Base-by-base conservation (phyloP, 140 eudicot species). In the Bidens hawaiensis region DNA sequence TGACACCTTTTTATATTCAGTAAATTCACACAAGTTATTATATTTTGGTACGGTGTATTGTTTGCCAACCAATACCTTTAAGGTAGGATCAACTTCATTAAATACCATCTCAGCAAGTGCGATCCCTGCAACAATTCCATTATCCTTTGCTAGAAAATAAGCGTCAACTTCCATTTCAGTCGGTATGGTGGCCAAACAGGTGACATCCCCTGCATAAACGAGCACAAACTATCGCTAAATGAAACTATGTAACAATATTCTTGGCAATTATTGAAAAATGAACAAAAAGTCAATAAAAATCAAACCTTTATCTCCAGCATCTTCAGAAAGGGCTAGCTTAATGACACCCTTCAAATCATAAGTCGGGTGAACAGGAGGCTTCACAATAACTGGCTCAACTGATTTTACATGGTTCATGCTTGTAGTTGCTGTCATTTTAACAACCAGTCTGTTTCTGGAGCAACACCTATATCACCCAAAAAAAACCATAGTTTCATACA, bases 31-130 rank as follows among this genome's bases (percentile, higher is more conserved):
- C 17, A 64, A 24, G 9, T 6, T 18, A 1, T 22, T 38, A 5
- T 16, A 23, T 22, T 64, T 38, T 42, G 9, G 24, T 34, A 26
- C 2, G 33, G 60, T 24, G 41, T 7, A 40, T 23, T 3, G 23
- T 45, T 18, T 14, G 49, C 54, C 8, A 38, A 58, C 54, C 8
- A 38, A 58, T 81, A 91, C 98, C 93, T 84, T 82, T 18, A 91
- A 73, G n/a, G 95, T 82, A 65, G 93, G 82, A 82, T 91, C 98
- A 66, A 91, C 95, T 73, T 84, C 96, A 16, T 62, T 74, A 60
- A 91, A 91, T 38, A 87, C 75, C 96, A 87, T 87, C 60, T 91
- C 98, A 5, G 95, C 96, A 71, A 91, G 96, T 58, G 95, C 82
- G 70, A 85, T 84, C 12, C 98, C 98, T 8, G 98, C 98, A 50